Conservation (phyloP, 208 protist species). For the Acanthamoeba healyi region DNA sequence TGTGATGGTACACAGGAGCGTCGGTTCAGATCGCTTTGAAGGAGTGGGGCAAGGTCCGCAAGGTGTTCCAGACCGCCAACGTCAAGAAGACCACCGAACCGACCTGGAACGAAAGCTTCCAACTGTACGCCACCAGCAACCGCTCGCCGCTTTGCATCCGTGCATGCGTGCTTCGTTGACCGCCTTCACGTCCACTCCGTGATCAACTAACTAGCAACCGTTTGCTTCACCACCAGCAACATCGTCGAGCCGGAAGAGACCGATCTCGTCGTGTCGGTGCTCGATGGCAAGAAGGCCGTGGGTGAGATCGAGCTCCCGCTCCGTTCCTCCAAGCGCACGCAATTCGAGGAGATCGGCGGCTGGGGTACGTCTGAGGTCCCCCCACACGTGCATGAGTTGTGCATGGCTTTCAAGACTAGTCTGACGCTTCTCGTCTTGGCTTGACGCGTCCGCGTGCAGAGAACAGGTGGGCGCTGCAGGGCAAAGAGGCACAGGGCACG, state of each 20-base stretch:
- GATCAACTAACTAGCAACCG: too few species aligned
- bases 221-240: constrained; percentile 19
- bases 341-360: constrained; percentile 58
- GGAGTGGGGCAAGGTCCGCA: constrained; percentile 21
- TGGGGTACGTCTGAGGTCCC: constrained; percentile 28
- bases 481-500: not conserved
- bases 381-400: not conserved
- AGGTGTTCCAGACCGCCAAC: constrained; percentile 42
- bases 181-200: not conserved
- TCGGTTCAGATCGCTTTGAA: constrained; percentile 40
- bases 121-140: constrained; percentile 20
- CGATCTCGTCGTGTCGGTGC: constrained; percentile 8
- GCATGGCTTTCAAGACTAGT: not conserved
- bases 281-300: constrained; percentile 57
- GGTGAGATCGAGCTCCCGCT: constrained; percentile 52
- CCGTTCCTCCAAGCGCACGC: constrained; percentile 31
- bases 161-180: not conserved
- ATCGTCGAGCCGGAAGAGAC: constrained; percentile 71
- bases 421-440: not conserved
- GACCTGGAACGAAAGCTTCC: constrained; percentile 67
- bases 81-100: constrained; percentile 34
- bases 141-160: not conserved
- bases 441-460: not conserved
- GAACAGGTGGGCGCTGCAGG: constrained; percentile 45
- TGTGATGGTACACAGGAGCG: constrained; percentile 4